Evolutionary conservation across 2,329 filamentous ascomycete species (phyloP), one percentile per base, ranked within the genome.

Genomic region (Diaporthe longicolla): DNA sequence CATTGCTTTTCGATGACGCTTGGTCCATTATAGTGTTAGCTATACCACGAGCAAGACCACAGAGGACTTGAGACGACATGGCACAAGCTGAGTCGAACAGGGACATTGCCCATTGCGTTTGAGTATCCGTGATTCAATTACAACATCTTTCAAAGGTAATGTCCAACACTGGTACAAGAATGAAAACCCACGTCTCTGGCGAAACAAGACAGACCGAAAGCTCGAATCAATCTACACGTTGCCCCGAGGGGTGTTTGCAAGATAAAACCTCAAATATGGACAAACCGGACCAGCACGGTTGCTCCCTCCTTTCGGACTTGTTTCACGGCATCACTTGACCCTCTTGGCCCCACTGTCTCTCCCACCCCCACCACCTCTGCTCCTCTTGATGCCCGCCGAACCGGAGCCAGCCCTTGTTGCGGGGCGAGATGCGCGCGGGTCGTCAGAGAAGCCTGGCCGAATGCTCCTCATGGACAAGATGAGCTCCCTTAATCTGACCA

Each of bases 401-500:
- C 50, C 66, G 40, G 54, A 45, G 43, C 65, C 73, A 66, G 68
- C 48, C 63, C 73, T 24, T 68, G 29, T 50, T 40, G 26, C n/a
- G n/a, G 19, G 40, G n/a, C 43, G 35, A 21, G 61, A 32, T 1
- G 21, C 48, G 61, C 19, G 19, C 4, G 15, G 15, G 0, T 32
- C 43, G 4, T 50, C 19, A 11, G 43, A n/a, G 37, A 61, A 43
- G 57, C 66, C 40, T 17, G 71, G 71, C n/a, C 69, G 57, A 48
- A 66, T 72, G 40, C 74, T 77, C 35, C 81, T 76, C 75, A 82
- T 77, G 21, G 78, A 78, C 13, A 74, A 61, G 37, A 83, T 78
- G 26, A 84, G 74, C 4, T 76, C 73, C 26, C 79, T 74, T 70
- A 84, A 79, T 43, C 81, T 80, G 21, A 77, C 75, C 24, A 79